phyloP scores from a whole-genome alignment of 768 basidiomycete genomes.

The Pulveroboletus sp. region DNA sequence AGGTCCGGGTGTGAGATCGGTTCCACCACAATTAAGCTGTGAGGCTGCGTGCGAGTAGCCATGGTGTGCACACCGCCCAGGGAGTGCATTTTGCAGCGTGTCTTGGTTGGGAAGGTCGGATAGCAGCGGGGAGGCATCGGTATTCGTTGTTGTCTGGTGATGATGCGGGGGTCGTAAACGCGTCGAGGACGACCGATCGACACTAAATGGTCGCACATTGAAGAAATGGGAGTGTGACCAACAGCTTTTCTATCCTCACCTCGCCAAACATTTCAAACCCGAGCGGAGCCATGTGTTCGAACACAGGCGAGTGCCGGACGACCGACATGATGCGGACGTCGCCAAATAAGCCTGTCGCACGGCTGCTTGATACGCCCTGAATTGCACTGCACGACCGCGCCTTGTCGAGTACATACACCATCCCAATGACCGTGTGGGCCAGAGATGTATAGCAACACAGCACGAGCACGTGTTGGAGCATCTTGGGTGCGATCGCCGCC shows the following conservation, averaged over 20 bases:
- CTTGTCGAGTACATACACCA: slow-evolving; percentile 81
- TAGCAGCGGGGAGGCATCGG: slow-evolving; percentile 72
- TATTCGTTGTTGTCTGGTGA: slow-evolving; percentile 75
- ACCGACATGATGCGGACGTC: slow-evolving; percentile 86
- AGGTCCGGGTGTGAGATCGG: background rate
- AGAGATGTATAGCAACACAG: slow-evolving; percentile 90
- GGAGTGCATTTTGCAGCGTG: slow-evolving; percentile 83
- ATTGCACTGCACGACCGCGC: slow-evolving; percentile 52
- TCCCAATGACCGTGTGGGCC: slow-evolving; percentile 79
- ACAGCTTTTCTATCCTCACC: slow-evolving; percentile 76
- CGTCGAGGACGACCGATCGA: slow-evolving; percentile 65
- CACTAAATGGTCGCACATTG: slow-evolving; percentile 84
- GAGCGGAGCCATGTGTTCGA: slow-evolving; percentile 80
- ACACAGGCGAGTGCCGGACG: slow-evolving; percentile 82
- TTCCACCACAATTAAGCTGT: slow-evolving; percentile 69
- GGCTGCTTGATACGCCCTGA: slow-evolving; percentile 44
- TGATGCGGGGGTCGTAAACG: slow-evolving; percentile 53
- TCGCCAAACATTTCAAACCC: slow-evolving; percentile 82
- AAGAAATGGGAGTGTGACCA: slow-evolving; percentile 91
- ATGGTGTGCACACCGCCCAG: slow-evolving; percentile 89
- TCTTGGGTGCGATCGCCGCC: slow-evolving; percentile 85
- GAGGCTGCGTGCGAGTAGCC: slow-evolving; percentile 77
- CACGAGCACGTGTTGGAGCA: slow-evolving; percentile 84
- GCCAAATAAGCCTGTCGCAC: slow-evolving; percentile 77
- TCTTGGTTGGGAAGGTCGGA: slow-evolving; percentile 80